phyloP scores from a whole-genome alignment of 2,329 filamentous ascomycete genomes.

The Ophiostoma angusticollis region DNA sequence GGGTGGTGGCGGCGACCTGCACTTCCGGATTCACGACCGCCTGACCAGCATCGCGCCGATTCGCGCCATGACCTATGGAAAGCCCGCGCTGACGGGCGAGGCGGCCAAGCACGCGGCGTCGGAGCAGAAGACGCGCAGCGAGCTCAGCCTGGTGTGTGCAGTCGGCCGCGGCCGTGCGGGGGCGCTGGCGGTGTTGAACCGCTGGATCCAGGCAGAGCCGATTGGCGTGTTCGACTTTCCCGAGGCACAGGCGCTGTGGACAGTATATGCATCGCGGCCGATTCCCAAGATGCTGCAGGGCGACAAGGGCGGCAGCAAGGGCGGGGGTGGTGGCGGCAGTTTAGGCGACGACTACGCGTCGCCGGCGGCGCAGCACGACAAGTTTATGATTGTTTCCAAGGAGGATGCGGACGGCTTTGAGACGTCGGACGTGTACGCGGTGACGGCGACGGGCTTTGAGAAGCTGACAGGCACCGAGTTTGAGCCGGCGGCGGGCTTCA shows the following conservation, averaged over 20 bases:
- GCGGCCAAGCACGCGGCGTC: constrained; percentile 26
- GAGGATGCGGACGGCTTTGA: constrained; percentile 55
- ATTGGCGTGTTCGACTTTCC: constrained; percentile 60
- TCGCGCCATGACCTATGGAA: constrained; percentile 59
- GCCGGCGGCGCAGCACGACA: constrained; percentile 54
- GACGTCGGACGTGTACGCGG: constrained; percentile 63
- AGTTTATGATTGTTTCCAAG: constrained; percentile 74
- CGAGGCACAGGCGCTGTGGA: constrained; percentile 68
- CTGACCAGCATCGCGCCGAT: constrained; percentile 71
- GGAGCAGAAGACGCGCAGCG: constrained; percentile 36
- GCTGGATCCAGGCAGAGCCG: constrained; percentile 61
- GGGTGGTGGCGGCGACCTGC: constrained; percentile 54
- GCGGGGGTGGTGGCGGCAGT: no score
- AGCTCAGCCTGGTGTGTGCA: constrained; percentile 46
- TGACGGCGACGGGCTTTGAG: constrained; percentile 62
- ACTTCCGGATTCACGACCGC: constrained; percentile 64
- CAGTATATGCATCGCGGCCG: constrained; percentile 56
- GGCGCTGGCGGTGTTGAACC: constrained; percentile 63
- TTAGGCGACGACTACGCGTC: constrained; percentile 43
- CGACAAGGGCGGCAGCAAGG: constrained; percentile 35
- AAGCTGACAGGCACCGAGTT: constrained; percentile 76
- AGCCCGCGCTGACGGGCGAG: constrained; percentile 30
- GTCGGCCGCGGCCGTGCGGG: constrained; percentile 54
- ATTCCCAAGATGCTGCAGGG: constrained; percentile 46
- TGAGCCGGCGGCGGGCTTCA: constrained; percentile 76